phyloP scores from a whole-genome alignment of 345 rosid genomes.

The Sisymbrium irio region DNA sequence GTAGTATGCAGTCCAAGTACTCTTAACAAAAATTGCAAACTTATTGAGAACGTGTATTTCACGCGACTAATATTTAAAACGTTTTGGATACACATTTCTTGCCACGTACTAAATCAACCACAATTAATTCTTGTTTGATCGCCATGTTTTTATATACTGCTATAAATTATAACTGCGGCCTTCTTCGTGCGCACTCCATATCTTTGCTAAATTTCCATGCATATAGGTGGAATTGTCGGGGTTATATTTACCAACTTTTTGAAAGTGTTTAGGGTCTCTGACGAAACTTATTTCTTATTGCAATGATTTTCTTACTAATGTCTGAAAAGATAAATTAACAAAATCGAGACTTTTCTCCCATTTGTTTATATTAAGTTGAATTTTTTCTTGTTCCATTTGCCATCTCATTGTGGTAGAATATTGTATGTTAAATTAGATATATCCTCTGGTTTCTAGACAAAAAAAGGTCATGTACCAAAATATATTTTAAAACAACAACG shows the following conservation, averaged over 20 bases:
- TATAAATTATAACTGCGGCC: background rate
- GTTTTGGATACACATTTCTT: no score
- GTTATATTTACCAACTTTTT: background rate
- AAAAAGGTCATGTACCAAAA: background rate
- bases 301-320: background rate
- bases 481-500: background rate
- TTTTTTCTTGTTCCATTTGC: background rate
- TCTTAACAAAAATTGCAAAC: background rate
- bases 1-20: background rate
- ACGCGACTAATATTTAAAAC: background rate
- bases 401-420: background rate
- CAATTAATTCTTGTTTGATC: background rate
- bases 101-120: background rate
- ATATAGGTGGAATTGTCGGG: background rate
- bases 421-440: background rate
- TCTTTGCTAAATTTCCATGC: background rate
- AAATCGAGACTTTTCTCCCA: background rate
- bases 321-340: background rate
- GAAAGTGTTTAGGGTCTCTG: background rate
- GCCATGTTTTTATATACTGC: background rate
- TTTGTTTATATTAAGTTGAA: background rate
- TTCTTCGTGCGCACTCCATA: background rate
- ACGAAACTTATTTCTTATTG: background rate
- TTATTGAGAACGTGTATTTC: background rate
- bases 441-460: background rate